Base-by-base conservation (phyloP, 805 yeast genomes). In the Starmerella tilneyi region DNA sequence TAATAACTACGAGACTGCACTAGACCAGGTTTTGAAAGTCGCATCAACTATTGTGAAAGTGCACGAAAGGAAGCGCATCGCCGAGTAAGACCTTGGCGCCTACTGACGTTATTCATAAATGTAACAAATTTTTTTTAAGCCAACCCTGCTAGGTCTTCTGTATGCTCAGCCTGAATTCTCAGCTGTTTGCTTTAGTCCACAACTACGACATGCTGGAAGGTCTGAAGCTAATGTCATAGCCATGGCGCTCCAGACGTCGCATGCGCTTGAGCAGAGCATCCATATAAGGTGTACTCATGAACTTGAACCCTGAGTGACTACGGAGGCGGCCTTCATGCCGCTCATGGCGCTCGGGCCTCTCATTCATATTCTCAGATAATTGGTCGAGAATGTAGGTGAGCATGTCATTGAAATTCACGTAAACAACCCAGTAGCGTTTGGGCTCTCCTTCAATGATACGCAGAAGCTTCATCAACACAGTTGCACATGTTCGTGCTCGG, bases 221-320 rank as follows among this genome's bases (percentile, higher is more conserved):
- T 11, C 21, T 15, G 29, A 36, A 36, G 5, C 24, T 36, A 12
- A 36, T 36, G 15, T 23, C 40, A 36, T 36, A 36, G 13, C 40
- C 40, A 8, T 36, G 40, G 13, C 40, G 40, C 30, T 36, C 29
- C 30, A 36, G 17, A 15, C 40, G 40, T 9, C 29, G 7, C 40
- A 36, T 36, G 15, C 40, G 40, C n/a, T 36, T 36, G 30, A 28
- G 16, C 40, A 36, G 24, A 8, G 40, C 40, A n/a, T 36, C 40
- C 13, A 36, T 36, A 15, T 36, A 36, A 6, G 40, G 40, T 4
- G 40, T 36, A 15, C 40, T 36, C 29, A 24, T 24, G 15, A 36
- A 23, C 17, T 36, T 36, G 15, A 24, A 5, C 9, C 30, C 40
- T 8, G 30, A 23, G 15, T 15, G 16, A 23, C 22, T 24, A 16